These are phyloP conservation scores for Hysterium pulicare DNA, from an alignment of 2,329 filamentous ascomycete genomes.

Conservation along the genomic window DNA sequence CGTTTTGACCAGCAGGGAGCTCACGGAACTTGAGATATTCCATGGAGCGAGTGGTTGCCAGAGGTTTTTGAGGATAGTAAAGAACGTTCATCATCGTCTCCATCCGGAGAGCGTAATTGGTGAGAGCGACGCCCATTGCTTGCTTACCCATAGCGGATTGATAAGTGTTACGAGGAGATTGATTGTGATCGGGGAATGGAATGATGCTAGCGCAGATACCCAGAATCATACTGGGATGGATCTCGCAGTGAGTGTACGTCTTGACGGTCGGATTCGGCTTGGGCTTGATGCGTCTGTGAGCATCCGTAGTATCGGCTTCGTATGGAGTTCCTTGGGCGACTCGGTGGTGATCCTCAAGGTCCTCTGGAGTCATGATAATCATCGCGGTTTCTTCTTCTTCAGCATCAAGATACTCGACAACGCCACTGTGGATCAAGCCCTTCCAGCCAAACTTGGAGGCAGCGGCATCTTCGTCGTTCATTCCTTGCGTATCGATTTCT, in stretches of 20 bases:
- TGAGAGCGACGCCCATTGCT: constrained; percentile 98
- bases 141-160: constrained; percentile 99
- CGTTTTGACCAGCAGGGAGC: constrained; percentile 93
- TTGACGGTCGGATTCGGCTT: constrained; percentile 82
- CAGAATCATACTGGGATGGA: constrained; percentile 98
- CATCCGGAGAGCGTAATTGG: constrained; percentile 95
- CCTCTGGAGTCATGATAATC: constrained; percentile 98
- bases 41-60: constrained; percentile 96
- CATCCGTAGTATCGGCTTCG: constrained; percentile 63
- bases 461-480: constrained; percentile 57
- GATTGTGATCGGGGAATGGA: constrained; percentile 98
- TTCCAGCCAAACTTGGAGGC: constrained; percentile 78
- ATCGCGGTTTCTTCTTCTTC: constrained; percentile 98
- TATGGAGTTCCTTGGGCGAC: constrained; percentile 42
- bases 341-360: constrained; percentile 63
- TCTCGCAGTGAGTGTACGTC: constrained; percentile 97
- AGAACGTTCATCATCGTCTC: constrained; percentile 99
- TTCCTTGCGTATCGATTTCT: constrained; percentile 56
- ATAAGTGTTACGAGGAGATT: constrained; percentile 98
- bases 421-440: constrained; percentile 76
- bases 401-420: constrained; percentile 93
- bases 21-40: constrained; percentile 98
- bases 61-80: constrained; percentile 96
- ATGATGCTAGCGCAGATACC: constrained; percentile 99
- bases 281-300: constrained; percentile 83